These are phyloP conservation scores for Aspergillus ustus DNA, from an alignment of 2,329 filamentous ascomycete genomes.

Conservation along the genomic window DNA sequence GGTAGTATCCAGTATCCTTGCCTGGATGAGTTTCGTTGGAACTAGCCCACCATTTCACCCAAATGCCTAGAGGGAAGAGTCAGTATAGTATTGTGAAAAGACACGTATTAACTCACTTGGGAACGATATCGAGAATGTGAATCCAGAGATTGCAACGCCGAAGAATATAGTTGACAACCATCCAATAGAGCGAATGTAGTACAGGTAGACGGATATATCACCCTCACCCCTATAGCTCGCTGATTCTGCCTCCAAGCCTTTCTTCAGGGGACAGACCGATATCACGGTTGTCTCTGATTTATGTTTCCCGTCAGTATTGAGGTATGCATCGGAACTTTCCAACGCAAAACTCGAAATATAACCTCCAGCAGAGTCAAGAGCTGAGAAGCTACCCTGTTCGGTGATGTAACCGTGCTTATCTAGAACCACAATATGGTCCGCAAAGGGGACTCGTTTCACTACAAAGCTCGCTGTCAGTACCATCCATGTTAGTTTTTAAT, in stretches of 20 bases:
- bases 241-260: slow-evolving; percentile 27
- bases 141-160: slow-evolving; percentile 41
- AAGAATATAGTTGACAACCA: slow-evolving; percentile 41
- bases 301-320: slow-evolving; percentile 30
- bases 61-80: slow-evolving; percentile 35
- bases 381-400: slow-evolving; percentile 49
- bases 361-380: slow-evolving; percentile 41
- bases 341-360: slow-evolving; percentile 49
- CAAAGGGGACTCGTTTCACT: slow-evolving; percentile 47
- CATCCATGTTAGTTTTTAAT: not conserved
- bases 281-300: slow-evolving; percentile 13
- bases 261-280: slow-evolving; percentile 13
- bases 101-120: slow-evolving; percentile 35
- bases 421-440: slow-evolving; percentile 49
- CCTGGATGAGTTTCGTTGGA: slow-evolving; percentile 42
- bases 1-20: slow-evolving; percentile 40
- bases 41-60: slow-evolving; percentile 49
- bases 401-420: slow-evolving; percentile 41
- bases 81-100: not conserved
- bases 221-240: slow-evolving; percentile 40
- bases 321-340: slow-evolving; percentile 32
- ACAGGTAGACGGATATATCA: slow-evolving; percentile 49
- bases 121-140: slow-evolving; percentile 48
- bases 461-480: slow-evolving; percentile 7
- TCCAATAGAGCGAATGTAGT: slow-evolving; percentile 46